These are phyloP conservation scores for Citrus inodora DNA, from an alignment of 345 rosid genomes.

Conservation along the genomic window DNA sequence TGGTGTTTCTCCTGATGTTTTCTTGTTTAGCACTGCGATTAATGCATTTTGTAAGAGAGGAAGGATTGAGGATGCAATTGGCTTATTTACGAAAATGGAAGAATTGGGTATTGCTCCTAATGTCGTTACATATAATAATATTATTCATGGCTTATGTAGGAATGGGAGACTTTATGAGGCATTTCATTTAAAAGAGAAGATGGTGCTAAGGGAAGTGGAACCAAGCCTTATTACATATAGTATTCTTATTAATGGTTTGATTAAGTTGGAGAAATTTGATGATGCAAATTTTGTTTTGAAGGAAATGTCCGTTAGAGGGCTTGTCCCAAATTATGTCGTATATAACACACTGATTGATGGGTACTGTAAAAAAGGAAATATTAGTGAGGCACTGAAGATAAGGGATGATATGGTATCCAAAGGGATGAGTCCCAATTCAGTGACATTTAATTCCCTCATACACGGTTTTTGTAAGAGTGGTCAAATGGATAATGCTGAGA, in stretches of 20 bases:
- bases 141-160: conserved; percentile 75
- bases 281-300: conserved; percentile 49
- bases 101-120: conserved; percentile 51
- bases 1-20: conserved; percentile 57
- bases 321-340: conserved; percentile 56
- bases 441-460: conserved; percentile 67
- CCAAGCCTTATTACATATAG: conserved; percentile 61
- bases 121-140: conserved; percentile 59
- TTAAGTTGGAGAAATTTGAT: conserved; percentile 55
- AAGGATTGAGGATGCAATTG: conserved; percentile 47
- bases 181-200: conserved; percentile 50
- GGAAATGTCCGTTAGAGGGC: conserved; percentile 58
- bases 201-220: conserved; percentile 44
- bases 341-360: conserved; percentile 73
- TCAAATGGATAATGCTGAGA: conserved; percentile 49
- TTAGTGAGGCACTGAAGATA: conserved; percentile 48
- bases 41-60: conserved; percentile 65
- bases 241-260: conserved; percentile 64
- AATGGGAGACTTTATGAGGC: conserved; percentile 58
- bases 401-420: conserved; percentile 59
- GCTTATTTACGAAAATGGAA: conserved; percentile 54
- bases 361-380: conserved; percentile 51
- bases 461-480: conserved; percentile 52
- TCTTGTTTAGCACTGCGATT: conserved; percentile 56
- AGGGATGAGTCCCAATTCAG: conserved; percentile 58